Evolutionary conservation across 2,329 filamentous ascomycete genomes (phyloP).

Genomic region (Fusarium tanahbumbuense): DNA sequence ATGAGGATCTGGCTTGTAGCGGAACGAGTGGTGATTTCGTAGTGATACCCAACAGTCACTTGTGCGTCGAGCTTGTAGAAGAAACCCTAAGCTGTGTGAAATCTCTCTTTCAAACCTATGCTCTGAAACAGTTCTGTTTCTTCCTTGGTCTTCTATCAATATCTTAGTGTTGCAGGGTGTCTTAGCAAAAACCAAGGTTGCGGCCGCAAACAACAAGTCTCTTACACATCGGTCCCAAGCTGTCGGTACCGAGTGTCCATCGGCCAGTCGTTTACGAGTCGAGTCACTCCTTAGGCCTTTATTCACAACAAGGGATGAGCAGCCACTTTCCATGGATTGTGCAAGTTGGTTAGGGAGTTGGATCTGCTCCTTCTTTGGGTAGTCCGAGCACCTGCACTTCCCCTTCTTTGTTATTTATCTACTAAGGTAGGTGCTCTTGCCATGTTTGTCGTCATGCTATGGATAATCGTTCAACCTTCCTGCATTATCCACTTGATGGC

Average conservation of each 20-base stretch:
- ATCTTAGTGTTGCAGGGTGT: conserved; percentile 29
- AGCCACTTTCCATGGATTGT: conserved; percentile 29
- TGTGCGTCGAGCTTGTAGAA: not conserved
- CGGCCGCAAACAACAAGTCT: conserved; percentile 33
- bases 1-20: not conserved
- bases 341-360: conserved; percentile 7
- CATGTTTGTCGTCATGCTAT: conserved; percentile 7
- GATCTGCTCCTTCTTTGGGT: not conserved
- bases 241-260: conserved; percentile 41
- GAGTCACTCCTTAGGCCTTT: conserved; percentile 31
- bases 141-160: conserved; percentile 12
- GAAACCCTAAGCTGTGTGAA: not conserved
- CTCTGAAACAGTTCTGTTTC: not conserved
- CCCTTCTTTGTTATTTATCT: not conserved
- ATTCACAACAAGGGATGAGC: conserved; percentile 34
- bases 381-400: conserved; percentile 26
- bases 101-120: conserved; percentile 8
- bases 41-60: not conserved
- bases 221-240: conserved; percentile 43
- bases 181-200: conserved; percentile 22
- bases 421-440: not conserved
- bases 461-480: conserved; percentile 22
- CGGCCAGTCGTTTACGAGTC: conserved; percentile 31
- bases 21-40: not conserved
- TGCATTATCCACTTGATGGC: conserved; percentile 35